Evolutionary conservation across 441 rosid genomes (phyloP), one percentile per base, ranked within the genome.

Genomic region (Kokia cookei): DNA sequence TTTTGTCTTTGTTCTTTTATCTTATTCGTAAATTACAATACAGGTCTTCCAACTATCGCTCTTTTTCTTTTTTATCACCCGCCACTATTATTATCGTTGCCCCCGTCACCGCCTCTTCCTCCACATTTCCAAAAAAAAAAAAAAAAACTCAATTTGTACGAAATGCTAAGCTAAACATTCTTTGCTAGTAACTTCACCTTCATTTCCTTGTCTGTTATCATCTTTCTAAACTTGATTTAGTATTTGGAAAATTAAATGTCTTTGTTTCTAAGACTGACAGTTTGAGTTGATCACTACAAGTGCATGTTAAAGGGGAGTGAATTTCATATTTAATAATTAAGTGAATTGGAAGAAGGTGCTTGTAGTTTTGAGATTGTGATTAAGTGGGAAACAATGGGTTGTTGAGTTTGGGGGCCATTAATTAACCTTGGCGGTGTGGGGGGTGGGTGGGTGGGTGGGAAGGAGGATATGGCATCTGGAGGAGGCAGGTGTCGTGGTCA

Each of bases 401-500:
- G 35, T 84, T 84, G 84, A 69, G 54, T 40, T 69, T 77, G 73
- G 17, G 14, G 32, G 43, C 35, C 4, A 5, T 71, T 81, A 75
- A 67, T 79, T 69, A 76, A 78, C 55, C 55, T 68, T 35, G 1
- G 40, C n/a, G n/a, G n/a, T n/a, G n/a, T n/a, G n/a, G n/a, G n/a
- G n/a, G n/a, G n/a, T n/a, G n/a, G n/a, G n/a, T n/a, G 48, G 29
- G 50, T 32, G 35, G 35, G 35, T 4, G 35, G 35, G 35, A 42
- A 59, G 63, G 55, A 59, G 5, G 57, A 53, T 24, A 87, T 93
- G 96, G 90, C 87, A 60, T 88, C 91, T 66, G 71, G 82, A 77
- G 90, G 88, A 66, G 90, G 87, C 80, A 88, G 88, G 77, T 76
- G 76, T 65, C 87, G 55, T 45, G 86, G 78, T 68, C 87, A 82